Base-by-base conservation (phyloP, 1,139 yeast species). In the Barnettozyma hawaiiensis region DNA sequence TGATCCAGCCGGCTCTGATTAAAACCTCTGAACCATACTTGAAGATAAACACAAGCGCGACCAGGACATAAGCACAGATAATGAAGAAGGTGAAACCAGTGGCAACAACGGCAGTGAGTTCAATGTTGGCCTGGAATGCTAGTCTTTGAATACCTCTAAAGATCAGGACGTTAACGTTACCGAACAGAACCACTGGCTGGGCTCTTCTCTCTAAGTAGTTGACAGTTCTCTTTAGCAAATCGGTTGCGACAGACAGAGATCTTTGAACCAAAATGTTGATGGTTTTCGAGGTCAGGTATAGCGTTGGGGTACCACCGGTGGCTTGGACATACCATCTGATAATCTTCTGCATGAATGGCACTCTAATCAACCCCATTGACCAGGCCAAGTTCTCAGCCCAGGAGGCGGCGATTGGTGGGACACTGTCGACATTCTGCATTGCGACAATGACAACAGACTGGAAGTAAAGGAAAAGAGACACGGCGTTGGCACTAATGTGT, bases 351-450 rank as follows among this genome's bases (percentile, higher is more conserved):
- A 84, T 82, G 55, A 83, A 83, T 4, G 61, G 57, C 34, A 81
- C 73, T 54, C 78, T 67, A 52, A 84, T 83, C 47, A 84, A 67
- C 2, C 94, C 94, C 90, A 84, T 83, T 2, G 90, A 81, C 94
- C 94, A 84, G 22, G 85, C 85, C 60, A 84, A 70, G 57, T 84
- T 84, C 59, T 81, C 89, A 5, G 86, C 70, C 94, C 94, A 84
- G 6, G 90, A 75, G 27, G 81, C 73, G 2, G 87, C 92, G 55
- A 84, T 82, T 12, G 92, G 92, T 9, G 94, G 92, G 5, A 81
- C 76, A 50, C 78, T 66, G 53, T 79, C 85, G 41, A 82, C 92
- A 50, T 77, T 76, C 57, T 78, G 75, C 90, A 84, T 81, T 11
- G 80, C 67, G 18, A 83, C 78, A 32, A 83, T 75, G 33, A 81